Base-by-base conservation (phyloP, 2,329 filamentous ascomycete species). In the Dactylellina parvicollis region DNA sequence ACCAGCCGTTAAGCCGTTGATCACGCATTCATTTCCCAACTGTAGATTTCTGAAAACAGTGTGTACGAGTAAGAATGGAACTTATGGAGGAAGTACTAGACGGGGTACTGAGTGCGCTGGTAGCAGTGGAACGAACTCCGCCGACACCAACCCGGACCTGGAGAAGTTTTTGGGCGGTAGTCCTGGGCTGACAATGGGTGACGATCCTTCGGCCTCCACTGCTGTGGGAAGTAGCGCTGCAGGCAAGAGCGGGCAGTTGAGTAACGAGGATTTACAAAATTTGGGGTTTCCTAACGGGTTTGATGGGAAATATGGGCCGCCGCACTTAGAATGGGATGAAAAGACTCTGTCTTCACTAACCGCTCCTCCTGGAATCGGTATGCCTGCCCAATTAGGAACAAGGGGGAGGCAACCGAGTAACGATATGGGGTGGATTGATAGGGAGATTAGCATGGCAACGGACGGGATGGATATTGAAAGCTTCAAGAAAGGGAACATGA, bases 401-500 rank as follows among this genome's bases (percentile, higher is more conserved):
- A 42, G 50, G 18, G 38, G 16, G 8, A 36, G 42, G 2, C 42
- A 44, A 22, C 18, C 20, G 9, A 20, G 16, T 9, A 20, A 44
- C 4, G 59, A 59, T 20, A 38, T 64, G 38, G 57, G 49, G 7
- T 72, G 66, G 66, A 50, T 72, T 2, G 59, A 72, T 38, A 57
- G 12, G 28, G 66, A 72, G 26, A 72, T 72, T 12, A 59, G 44
- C 20, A 44, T 64, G 26, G 66, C 66, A 2, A 38, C 32, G 12
- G 44, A 47, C 14, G 59, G 57, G 0, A 56, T 64, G 42, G 59
- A 72, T 54, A 55, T 64, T 5, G 50, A 72, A 49, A 62, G 49
- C 14, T 72, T 72, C 16, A 72, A 46, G 34, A 72, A 38, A 20
- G 66, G 66, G 2, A 64, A 64, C 32, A 56, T 64, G 66, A 72